A percentile compares a stretch with the other conserved stretches of the same genome.
Evolutionary conservation across 2,329 filamentous ascomycete genomes (phyloP).

Genomic region (Parastagonospora nodorum): DNA sequence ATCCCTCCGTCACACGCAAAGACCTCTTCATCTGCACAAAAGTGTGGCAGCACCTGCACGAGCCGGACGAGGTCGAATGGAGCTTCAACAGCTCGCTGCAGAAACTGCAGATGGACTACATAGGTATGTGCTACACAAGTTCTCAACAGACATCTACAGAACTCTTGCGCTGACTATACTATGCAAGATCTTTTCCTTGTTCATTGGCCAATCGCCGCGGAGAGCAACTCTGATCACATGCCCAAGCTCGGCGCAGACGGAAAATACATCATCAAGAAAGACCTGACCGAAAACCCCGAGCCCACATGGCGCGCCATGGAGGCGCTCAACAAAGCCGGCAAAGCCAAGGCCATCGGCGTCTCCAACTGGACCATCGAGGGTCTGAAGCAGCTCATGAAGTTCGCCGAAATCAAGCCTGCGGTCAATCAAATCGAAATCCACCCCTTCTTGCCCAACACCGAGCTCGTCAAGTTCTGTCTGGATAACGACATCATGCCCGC

Average conservation of each 20-base stretch:
- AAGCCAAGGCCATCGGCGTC: constrained; percentile 69
- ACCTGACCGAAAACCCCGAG: constrained; percentile 69
- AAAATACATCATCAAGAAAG: constrained; percentile 67
- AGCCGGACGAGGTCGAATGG: constrained; percentile 64
- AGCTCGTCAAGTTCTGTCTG: constrained; percentile 63
- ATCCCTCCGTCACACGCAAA: constrained; percentile 60
- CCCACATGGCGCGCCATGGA: constrained; percentile 73
- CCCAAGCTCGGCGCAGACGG: constrained; percentile 61
- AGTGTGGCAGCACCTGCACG: constrained; percentile 63
- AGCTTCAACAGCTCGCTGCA: constrained; percentile 66
- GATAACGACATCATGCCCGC: constrained; percentile 64
- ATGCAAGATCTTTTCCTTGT: constrained; percentile 68
- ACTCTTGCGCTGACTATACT: too few relatives aligned
- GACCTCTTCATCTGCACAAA: constrained; percentile 78
- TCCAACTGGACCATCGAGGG: constrained; percentile 73
- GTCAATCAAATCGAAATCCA: constrained; percentile 79
- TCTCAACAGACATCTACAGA: too few relatives aligned
- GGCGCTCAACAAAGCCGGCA: constrained; percentile 64
- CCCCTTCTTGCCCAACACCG: constrained; percentile 71
- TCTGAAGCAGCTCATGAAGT: constrained; percentile 69
- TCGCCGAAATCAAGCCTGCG: constrained; percentile 68
- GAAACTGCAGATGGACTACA: constrained; percentile 65
- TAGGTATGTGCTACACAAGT: constrained; percentile 33
- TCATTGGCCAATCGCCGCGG: constrained; percentile 61
- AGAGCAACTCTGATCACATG: constrained; percentile 58